Base-by-base conservation (phyloP, 225 moss, liverwort and hornwort species). In the Pseudoscleropodium purum region DNA sequence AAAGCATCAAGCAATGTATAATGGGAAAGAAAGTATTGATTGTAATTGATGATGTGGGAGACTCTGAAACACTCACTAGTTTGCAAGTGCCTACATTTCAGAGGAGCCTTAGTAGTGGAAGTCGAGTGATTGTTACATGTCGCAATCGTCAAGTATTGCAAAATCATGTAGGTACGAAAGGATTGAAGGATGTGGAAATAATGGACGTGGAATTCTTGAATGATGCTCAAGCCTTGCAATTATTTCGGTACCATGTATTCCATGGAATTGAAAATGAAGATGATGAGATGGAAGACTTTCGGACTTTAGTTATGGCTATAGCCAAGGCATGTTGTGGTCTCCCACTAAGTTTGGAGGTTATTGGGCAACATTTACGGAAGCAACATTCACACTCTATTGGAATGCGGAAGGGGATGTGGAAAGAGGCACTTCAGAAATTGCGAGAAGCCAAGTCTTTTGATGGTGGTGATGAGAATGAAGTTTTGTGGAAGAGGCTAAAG, bases 401-500 rank as follows among this genome's bases (percentile, higher is more conserved):
- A 67, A 5, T 4, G 1, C 19, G 19, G 1, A 67, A 36, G 3
- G 67, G 1, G 6, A 67, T 67, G 0, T 67, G 11, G 67, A 3
- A 67, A 31, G 36, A 67, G 3, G 67, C 67, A 3, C 2, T 67
- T 0, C 0, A 3, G 0, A 67, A 67, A 67, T 19, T 67, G 11
- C 5, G 5, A 3, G 67, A 67, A 0, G 67, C 67, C 19, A 0
- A 36, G 3, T 19, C 67, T 67, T 36, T 67, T 67, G 67, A 36
- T 20, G 67, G 67, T 36, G 36, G 36, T 67, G 67, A 67, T 67
- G 67, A 67, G 6, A 67, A 67, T 36, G 67, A 67, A 36, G 67
- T 67, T 36, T 67, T 67, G 19, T 36, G 67, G 67, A 36, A 67
- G 36, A 67, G 19, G 36, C 11, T 67, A 36, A 67, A 36, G 67